Base-by-base conservation (phyloP, 768 basidiomycete species). In the Suillus placidus region DNA sequence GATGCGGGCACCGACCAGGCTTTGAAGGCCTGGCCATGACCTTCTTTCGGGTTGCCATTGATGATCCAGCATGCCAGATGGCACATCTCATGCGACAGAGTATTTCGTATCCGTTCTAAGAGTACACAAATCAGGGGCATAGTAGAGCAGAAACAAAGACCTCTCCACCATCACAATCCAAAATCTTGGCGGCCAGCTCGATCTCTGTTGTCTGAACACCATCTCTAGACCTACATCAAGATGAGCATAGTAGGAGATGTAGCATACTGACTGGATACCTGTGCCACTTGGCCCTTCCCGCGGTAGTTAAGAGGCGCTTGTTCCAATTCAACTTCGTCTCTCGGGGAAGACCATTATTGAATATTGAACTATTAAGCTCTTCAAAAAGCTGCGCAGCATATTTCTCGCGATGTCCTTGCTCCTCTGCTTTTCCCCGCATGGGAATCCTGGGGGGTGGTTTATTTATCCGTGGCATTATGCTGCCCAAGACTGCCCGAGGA, bases 81-180 rank as follows among this genome's bases (percentile, higher is more conserved):
- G 71, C 94, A 95, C 93, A 95, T 94, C 75, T 96, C 94, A 70
- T 96, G 94, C 37, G 92, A 88, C 14, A 96, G 78, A 1, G 94
- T 95, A 71, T 90, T 89, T 42, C 89, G 82, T 58, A 95, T 90
- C 45, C 93, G 86, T 62, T 92, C 94, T 95, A 65, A 16, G 42
- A 9, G 14, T 1, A 38, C 64, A n/a, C 3, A 45, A 37, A 35
- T 60, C 32, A 30, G 52, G 18, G 49, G 10, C 34, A 45, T 56
- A 32, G 9, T 12, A 13, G 32, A 23, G 32, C 42, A n/a, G 8
- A 42, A 30, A 57, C 12, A 23, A 18, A 30, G 38, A 20, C 20
- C 37, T 13, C 66, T 81, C 64, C 64, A 92, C 93, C 91, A 69
- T 91, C 85, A 60, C 84, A 85, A 67, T 92, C 92, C 65, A 95